Evolutionary conservation across 2,329 filamentous ascomycete species (phyloP).

Genomic region (Fusarium longipes): DNA sequence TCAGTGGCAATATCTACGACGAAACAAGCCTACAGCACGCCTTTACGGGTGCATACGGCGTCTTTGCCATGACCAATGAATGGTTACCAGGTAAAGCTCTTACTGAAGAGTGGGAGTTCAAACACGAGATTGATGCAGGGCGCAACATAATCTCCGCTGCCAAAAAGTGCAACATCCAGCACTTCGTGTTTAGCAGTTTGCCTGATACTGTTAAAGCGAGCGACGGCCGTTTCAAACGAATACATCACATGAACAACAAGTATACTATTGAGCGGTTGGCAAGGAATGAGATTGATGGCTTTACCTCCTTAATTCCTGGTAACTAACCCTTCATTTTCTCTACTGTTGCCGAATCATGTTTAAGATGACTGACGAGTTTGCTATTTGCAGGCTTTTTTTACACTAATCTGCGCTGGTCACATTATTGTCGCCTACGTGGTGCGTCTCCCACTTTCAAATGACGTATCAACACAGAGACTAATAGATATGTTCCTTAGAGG

Average conservation of each 20-base stretch:
- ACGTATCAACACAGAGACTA: neutral
- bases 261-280: neutral
- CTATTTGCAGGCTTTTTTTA: neutral
- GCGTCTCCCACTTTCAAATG: neutral
- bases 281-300: neutral
- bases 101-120: neutral
- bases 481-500: neutral
- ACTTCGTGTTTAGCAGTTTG: neutral
- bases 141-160: neutral
- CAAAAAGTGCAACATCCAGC: neutral
- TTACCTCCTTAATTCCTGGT: neutral
- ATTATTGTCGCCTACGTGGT: neutral
- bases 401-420: neutral
- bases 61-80: neutral
- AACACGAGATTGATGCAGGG: neutral
- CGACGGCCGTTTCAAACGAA: neutral
- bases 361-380: neutral
- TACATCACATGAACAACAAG: constrained; percentile 6
- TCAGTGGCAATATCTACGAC: neutral
- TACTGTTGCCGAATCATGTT: neutral
- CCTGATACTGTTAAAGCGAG: neutral
- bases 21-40: neutral
- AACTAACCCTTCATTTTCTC: neutral
- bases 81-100: neutral
- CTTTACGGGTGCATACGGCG: neutral